Evolutionary conservation across 108 stramenopile species (phyloP), one percentile per base, ranked within the genome.

Genomic region (Nannochloropsis salina): DNA sequence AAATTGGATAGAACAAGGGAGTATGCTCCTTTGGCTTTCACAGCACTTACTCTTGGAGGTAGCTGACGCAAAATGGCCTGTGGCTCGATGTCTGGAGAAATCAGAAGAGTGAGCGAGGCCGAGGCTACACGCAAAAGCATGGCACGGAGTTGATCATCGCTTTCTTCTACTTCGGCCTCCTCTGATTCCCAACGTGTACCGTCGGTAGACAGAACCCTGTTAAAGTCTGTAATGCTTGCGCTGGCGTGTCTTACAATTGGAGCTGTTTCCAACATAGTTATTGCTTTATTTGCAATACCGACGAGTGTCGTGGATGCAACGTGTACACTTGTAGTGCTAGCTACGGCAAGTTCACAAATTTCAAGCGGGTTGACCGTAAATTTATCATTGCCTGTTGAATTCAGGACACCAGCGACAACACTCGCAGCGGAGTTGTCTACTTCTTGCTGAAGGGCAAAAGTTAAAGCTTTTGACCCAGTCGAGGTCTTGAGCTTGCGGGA

Each of bases 131-230:
- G 15, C 4, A 74, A 74, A 15, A 74, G 61, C 5, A 74, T 2
- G 4, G 61, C 61, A 15, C n/a, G 15, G 61, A 74, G 15, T n/a
- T 74, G 61, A n/a, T 74, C 61, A 74, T 74, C 61, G 4, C n/a
- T n/a, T n/a, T 74, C 61, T n/a, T 74, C 61, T n/a, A 74, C 61
- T n/a, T 74, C 61, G 61, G 61, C 61, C 61, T 74, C 61, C 61
- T 74, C 61, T 20, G 20, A n/a, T n/a, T 74, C 61, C 61, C 61
- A 74, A 20, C 61, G 61, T n/a, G 4, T 74, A 4, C 61, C 61
- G 4, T 74, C 61, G 20, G 61, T n/a, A n/a, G 61, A 74, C 3
- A 74, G 61, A n/a, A 74, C 61, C 20, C 61, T 15, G 5, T 74
- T 15, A n/a, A 74, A 74, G 20, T 74, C 61, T 20, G 61, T 74